Conservation (phyloP, 2,329 filamentous ascomycete species). For the Tolypocladium amazonense region DNA sequence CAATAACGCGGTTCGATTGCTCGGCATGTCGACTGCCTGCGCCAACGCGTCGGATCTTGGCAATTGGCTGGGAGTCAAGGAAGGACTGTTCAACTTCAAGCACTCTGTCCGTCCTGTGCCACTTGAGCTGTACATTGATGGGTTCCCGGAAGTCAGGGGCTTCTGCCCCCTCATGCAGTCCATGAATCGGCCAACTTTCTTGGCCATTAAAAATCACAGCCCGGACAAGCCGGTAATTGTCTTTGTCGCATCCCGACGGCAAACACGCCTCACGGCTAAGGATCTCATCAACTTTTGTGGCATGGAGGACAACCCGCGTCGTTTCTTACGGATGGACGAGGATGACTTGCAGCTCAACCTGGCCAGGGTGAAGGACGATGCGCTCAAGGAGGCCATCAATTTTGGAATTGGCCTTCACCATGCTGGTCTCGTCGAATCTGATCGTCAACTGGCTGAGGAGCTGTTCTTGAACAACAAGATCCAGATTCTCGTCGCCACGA, state of each 20-base stretch:
- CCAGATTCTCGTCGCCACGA: conserved; percentile 90
- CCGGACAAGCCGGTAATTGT: conserved; percentile 97
- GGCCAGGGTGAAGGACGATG: conserved; percentile 84
- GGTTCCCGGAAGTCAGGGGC: conserved; percentile 86
- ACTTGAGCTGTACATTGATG: conserved; percentile 92
- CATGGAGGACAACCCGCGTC: conserved; percentile 93
- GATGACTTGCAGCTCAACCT: conserved; percentile 86
- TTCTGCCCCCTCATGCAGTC: conserved; percentile 98
- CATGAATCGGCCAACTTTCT: conserved; percentile 95
- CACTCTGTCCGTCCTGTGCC: conserved; percentile 96
- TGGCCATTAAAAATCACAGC: conserved; percentile 93
- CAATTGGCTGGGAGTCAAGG: conserved; percentile 95
- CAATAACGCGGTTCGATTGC: conserved; percentile 74
- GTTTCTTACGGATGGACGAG: conserved; percentile 89
- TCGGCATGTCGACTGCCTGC: conserved; percentile 99
- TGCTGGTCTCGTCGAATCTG: conserved; percentile 89
- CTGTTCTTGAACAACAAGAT: conserved; percentile 97
- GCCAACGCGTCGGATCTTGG: conserved; percentile 89
- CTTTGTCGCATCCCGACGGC: conserved; percentile 89
- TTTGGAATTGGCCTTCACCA: conserved; percentile 97
- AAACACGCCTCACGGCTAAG: conserved; percentile 89
- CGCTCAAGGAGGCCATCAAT: conserved; percentile 83
- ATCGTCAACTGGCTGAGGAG: conserved; percentile 85
- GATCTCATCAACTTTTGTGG: conserved; percentile 96
- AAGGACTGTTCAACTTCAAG: conserved; percentile 91